Evolutionary conservation across 2,329 filamentous ascomycete genomes (phyloP), one percentile per base, ranked within the genome.

Genomic region (Aspergillus clavatus): DNA sequence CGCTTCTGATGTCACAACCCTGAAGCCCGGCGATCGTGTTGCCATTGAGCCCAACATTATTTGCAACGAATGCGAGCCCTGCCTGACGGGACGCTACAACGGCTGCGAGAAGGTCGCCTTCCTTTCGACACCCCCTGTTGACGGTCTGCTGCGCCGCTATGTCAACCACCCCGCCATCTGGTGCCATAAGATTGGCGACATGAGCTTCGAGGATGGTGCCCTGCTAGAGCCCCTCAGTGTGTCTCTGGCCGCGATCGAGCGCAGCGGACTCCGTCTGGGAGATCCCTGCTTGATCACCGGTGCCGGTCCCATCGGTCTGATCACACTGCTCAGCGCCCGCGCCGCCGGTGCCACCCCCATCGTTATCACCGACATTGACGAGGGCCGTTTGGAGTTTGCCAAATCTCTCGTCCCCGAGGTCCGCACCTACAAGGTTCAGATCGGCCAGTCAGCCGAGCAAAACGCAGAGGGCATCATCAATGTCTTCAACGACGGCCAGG

Each of bases 121-220:
- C 75, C 78, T 94, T 41, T 94, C 88, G 40, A 97, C 93, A 3
- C 91, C 93, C 7, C 91, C 93, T 10, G 83, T 95, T 23, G 80
- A 87, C 7, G 93, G 91, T 27, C 79, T 97, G 52, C 77, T 97
- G 58, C 82, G 91, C 57, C 82, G 91, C 67, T 96, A 96, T 68
- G 87, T 96, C 72, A 95, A 91, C 74, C 91, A 96, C 74, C 90
- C 89, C 2, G 89, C 90, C 16, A 77, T 86, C 40, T 96, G 90
- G 89, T 96, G 91, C 73, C 89, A 96, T 76, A 95, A 95, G 77
- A 93, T 97, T 57, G 88, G 87, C 38, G 75, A 87, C 68, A 90
- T 97, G 86, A 86, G 83, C 44, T 97, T 83, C 64, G 91, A 97
- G 73, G 82, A 95, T 63, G 93, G 91, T 42, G 86, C 90, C 11